A percentile compares a stretch with the other conserved stretches of the same genome.
phyloP scores from a whole-genome alignment of 768 basidiomycete genomes.

The Suillus tomentosus region DNA sequence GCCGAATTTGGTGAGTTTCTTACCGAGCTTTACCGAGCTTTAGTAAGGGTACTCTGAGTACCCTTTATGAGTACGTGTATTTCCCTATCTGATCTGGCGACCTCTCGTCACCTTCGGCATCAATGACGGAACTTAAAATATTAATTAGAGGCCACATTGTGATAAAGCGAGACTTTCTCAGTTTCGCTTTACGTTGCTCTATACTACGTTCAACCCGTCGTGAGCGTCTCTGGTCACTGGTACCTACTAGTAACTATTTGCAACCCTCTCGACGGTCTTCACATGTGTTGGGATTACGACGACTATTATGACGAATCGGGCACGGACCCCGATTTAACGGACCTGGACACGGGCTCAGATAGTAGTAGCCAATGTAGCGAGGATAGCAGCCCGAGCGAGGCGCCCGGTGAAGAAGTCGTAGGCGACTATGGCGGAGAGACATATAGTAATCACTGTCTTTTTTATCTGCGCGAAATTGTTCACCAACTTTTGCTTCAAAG shows the following conservation, averaged over 20 bases:
- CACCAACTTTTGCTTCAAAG: neutral
- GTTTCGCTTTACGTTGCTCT: neutral
- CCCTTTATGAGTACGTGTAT: neutral
- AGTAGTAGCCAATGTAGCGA: neutral
- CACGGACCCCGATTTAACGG: neutral
- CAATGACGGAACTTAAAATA: neutral
- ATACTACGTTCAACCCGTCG: neutral
- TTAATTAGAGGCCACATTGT: neutral
- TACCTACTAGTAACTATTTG: neutral
- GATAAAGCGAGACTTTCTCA: neutral
- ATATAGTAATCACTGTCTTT: neutral
- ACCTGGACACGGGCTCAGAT: neutral
- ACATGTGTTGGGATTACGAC: neutral
- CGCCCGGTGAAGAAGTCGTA: neutral
- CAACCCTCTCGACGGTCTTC: neutral
- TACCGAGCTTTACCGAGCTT: no score
- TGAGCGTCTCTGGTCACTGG: neutral
- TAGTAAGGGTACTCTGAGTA: no score
- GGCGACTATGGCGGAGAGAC: neutral
- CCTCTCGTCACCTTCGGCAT: no score
- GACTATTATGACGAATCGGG: neutral
- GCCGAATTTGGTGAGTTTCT: no score
- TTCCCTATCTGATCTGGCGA: neutral
- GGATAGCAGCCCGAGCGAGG: neutral
- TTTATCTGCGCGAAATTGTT: neutral